Evolutionary conservation across 1,284 basidiomycete species (phyloP).

Genomic region (Rhodofomes roseus): DNA sequence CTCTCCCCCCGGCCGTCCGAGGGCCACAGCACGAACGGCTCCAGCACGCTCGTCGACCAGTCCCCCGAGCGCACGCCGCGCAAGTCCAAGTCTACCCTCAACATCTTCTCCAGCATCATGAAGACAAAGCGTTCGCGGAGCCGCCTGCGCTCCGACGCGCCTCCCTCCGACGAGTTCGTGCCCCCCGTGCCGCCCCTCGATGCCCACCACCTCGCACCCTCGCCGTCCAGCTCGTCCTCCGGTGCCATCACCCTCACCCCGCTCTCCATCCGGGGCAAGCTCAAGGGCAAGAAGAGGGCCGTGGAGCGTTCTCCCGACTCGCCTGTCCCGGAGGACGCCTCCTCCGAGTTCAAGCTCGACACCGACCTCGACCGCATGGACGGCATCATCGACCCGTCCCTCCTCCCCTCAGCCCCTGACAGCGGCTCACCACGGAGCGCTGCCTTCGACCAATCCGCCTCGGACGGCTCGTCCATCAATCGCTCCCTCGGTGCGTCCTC

Average conservation of each 20-base stretch:
- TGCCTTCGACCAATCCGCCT: slow-evolving; percentile 28
- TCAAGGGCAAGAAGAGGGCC: slow-evolving; percentile 22
- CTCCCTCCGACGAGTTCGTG: slow-evolving; percentile 10
- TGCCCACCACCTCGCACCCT: slow-evolving; percentile 23
- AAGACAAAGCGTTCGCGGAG: slow-evolving; percentile 29
- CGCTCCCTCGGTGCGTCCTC: slow-evolving; percentile 22
- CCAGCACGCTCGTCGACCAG: slow-evolving; percentile 9
- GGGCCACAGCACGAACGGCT: slow-evolving; percentile 17
- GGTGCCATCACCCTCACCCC: slow-evolving; percentile 2
- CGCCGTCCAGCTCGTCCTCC: slow-evolving; percentile 33
- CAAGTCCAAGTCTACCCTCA: slow-evolving; percentile 18
- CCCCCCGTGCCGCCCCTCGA: slow-evolving; percentile 22
- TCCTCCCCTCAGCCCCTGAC: slow-evolving; percentile 24
- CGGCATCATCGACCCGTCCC: slow-evolving; percentile 68
- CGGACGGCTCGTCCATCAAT: slow-evolving; percentile 23
- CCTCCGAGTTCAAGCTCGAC: slow-evolving; percentile 53
- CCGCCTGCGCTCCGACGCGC: slow-evolving; percentile 24
- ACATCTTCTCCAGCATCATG: slow-evolving; percentile 24
- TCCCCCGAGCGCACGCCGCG: slow-evolving; percentile 14
- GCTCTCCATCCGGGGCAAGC: slow-evolving; percentile 25
- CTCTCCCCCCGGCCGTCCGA: slow-evolving; percentile 21
- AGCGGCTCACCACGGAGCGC: slow-evolving; percentile 39
- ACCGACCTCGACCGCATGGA: slow-evolving; percentile 81
- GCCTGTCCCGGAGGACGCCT: slow-evolving; percentile 10
- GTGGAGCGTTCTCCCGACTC: slow-evolving; percentile 13